Conservation (phyloP, 345 rosid species). For the Moringa oleifera region DNA sequence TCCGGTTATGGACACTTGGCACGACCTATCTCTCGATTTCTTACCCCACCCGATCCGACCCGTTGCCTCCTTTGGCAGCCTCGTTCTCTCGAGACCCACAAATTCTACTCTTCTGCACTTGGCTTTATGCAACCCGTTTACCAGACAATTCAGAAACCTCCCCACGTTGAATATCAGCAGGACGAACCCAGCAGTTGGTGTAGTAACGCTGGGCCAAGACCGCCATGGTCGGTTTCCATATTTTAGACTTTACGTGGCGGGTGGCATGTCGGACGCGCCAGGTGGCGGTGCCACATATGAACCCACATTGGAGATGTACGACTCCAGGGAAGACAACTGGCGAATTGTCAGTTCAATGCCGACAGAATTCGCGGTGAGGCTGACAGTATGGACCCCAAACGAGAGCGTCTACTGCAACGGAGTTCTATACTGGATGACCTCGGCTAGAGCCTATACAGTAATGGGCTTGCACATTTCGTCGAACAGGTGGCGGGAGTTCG, state of each 20-base stretch:
- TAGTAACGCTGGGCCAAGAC: conserved; percentile 21
- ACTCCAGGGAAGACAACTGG: conserved; percentile 31
- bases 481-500: conserved; percentile 40
- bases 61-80: conserved; percentile 26
- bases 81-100: conserved; percentile 35
- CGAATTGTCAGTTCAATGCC: conserved; percentile 28
- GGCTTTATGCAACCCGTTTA: conserved; percentile 41
- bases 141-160: conserved; percentile 30
- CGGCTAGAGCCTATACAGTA: conserved; percentile 45
- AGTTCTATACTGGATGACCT: conserved; percentile 51
- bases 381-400: conserved; percentile 54
- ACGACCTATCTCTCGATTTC: conserved; percentile 30
- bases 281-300: conserved; percentile 34
- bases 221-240: conserved; percentile 2
- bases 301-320: conserved; percentile 41
- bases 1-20: conserved; percentile 32
- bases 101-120: conserved; percentile 26
- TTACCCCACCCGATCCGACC: conserved; percentile 30
- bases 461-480: conserved; percentile 37
- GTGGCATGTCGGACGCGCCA: conserved; percentile 42
- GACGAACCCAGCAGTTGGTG: conserved; percentile 45
- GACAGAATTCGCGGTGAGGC: conserved; percentile 40
- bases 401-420: conserved; percentile 41
- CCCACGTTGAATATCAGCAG: conserved; percentile 29
- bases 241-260: conserved; percentile 47